Base-by-base conservation (phyloP, 148 eudicot species). In the Pharnaceum exiguum region DNA sequence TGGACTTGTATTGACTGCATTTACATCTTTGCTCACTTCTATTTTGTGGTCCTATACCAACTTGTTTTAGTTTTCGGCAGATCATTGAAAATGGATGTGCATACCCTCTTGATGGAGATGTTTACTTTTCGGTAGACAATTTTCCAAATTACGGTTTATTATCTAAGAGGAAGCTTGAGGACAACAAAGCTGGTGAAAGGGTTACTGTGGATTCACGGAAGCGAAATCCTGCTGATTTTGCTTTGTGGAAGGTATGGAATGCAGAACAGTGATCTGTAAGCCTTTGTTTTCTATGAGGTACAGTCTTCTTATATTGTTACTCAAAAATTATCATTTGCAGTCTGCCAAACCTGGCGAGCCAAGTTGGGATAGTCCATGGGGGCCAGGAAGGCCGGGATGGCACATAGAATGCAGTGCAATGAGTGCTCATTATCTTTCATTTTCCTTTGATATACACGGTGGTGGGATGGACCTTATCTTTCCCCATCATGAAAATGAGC, bases 371-470 rank as follows among this genome's bases (percentile, higher is more conserved):
- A 91, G 95, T 65, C 85, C 85, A 36, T 91, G 97, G 97, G 97
- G 97, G 35, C 79, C 69, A 59, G 97, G 97, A 77, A 87, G 97
- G 70, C 97, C 97, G 18, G 97, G 97, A 57, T 91, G 97, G 94
- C 97, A 91, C 72, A 91, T 91, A 36, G 97, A 91, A 68, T 91
- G 97, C 84, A 85, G 94, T 79, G 96, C 97, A 38, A 91, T 91
- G 97, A 91, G 96, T 74, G 82, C 83, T 46, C 69, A 72, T 21
- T 87, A 87, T 68, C 76, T 91, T 39, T 71, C 85, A 31, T 60
- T 46, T 47, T 65, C 78, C 26, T 91, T 91, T 71, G 96, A 91
- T 60, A 82, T 91, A 52, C 97, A 91, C 76, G 97, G 96, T 58
- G 97, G 97, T 68, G 95, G 97, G 47, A 70, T 73, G 83, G 97